phyloP scores from a whole-genome alignment of 192 early-diverging fungal genomes.

The Glomus cerebriforme region DNA sequence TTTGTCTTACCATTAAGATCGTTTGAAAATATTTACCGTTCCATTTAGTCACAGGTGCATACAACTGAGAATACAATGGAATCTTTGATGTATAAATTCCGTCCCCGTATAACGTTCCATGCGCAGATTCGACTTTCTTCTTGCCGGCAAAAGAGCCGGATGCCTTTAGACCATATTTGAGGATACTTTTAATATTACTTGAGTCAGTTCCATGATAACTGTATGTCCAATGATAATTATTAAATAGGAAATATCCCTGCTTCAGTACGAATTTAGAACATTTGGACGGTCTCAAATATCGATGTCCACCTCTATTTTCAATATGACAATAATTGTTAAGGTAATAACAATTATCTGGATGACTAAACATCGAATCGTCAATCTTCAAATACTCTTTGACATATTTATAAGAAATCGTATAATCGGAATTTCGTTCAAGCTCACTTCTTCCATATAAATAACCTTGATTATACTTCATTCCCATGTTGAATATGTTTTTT shows the following conservation, averaged over 20 bases:
- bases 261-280: neutral
- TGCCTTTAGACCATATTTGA: neutral
- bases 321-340: constrained; percentile 1
- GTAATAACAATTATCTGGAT: neutral
- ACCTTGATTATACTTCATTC: neutral
- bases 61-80: neutral
- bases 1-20: constrained; percentile 2
- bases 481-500: too few species aligned
- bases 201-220: constrained; percentile 3
- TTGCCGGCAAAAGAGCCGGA: neutral
- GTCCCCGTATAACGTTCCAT: neutral
- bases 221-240: neutral
- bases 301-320: neutral
- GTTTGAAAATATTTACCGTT: neutral
- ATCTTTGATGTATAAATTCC: neutral
- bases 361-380: constrained; percentile 2
- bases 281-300: constrained; percentile 1
- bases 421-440: neutral
- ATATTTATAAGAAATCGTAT: neutral
- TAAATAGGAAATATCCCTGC: neutral
- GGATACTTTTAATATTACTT: neutral
- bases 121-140: neutral
- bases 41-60: neutral
- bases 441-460: neutral
- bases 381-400: constrained; percentile 6